Evolutionary conservation across 108 stramenopile species (phyloP).

Genomic region (Parmales sp.): DNA sequence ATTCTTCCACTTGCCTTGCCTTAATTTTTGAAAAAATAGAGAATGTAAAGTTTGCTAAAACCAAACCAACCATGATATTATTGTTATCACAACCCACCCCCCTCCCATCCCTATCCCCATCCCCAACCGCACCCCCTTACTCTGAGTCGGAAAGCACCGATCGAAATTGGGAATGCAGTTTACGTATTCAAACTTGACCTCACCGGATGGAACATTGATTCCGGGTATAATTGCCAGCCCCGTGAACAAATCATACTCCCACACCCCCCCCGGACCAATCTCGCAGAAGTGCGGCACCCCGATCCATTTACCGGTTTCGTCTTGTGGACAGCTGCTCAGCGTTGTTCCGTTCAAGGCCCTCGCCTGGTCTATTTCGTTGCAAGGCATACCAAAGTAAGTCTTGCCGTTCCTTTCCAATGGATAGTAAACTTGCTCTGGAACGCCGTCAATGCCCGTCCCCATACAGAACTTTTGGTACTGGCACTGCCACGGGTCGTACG

Average conservation of each 20-base stretch:
- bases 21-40: too few relatives aligned
- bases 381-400: neutral
- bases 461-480: neutral
- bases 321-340: too few relatives aligned
- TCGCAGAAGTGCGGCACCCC: constrained; percentile 1
- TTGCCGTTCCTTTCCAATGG: neutral
- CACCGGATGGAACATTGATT: neutral
- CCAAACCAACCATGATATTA: neutral
- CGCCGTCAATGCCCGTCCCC: neutral
- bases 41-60: neutral
- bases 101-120: neutral
- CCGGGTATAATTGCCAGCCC: neutral
- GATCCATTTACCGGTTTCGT: neutral
- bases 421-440: neutral
- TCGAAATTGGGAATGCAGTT: neutral
- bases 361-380: neutral
- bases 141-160: neutral
- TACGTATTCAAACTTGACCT: neutral
- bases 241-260: neutral
- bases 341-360: too few relatives aligned
- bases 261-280: neutral
- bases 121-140: neutral
- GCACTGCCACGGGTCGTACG: constrained; percentile 9
- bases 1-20: too few relatives aligned
- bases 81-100: neutral